phyloP scores from a whole-genome alignment of 352 stramenopile species.

The Phytophthora nicotianae region DNA sequence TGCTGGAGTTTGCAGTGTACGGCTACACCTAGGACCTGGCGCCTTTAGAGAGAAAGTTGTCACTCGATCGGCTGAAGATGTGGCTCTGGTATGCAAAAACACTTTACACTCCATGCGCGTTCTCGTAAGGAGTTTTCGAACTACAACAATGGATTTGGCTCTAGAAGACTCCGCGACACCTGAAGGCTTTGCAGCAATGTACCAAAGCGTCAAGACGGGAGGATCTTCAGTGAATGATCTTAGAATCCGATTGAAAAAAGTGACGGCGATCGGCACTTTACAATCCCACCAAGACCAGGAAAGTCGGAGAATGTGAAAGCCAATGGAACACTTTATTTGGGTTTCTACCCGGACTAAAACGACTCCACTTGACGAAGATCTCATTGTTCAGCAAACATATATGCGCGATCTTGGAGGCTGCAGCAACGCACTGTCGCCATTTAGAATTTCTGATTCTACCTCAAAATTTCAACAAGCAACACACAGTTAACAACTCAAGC shows the following conservation, averaged over 20 bases:
- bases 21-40: not conserved
- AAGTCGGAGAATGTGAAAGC: not conserved
- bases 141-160: not conserved
- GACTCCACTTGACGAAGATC: not conserved
- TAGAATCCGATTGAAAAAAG: not conserved
- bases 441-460: not conserved
- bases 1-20: not conserved
- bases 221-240: not conserved
- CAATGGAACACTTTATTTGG: not conserved
- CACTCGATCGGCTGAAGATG: not conserved
- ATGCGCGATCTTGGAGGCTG: not conserved
- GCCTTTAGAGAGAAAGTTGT: not conserved
- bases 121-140: not conserved
- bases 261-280: not conserved
- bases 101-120: not conserved
- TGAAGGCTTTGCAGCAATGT: not conserved
- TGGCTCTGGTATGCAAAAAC: not conserved
- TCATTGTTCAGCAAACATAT: not conserved
- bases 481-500: not conserved
- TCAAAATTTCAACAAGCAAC: not conserved
- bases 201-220: not conserved
- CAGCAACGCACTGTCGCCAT: not conserved
- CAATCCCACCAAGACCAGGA: not conserved
- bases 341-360: not conserved
- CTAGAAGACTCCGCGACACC: not conserved